Evolutionary conservation across 345 rosid genomes (phyloP).

Genomic region (Euclidium syriacum): DNA sequence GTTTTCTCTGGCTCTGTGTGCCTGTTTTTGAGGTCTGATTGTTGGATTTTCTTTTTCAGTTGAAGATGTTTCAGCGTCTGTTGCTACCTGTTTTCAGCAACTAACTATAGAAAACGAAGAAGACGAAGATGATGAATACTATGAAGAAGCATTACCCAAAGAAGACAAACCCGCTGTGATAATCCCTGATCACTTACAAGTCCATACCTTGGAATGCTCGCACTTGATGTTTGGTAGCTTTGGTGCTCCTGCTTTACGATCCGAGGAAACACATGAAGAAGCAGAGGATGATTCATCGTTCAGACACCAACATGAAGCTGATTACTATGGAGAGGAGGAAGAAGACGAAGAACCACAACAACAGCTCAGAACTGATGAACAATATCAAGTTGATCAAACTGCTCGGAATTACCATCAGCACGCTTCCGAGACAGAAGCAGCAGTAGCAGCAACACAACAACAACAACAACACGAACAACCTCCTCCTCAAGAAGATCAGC

Average conservation of each 20-base stretch:
- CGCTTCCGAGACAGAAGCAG: slow-evolving; percentile 54
- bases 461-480: slow-evolving; percentile 48
- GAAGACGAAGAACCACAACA: too few relatives aligned
- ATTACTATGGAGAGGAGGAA: slow-evolving; percentile 59
- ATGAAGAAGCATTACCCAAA: slow-evolving; percentile 35
- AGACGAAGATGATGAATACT: too few relatives aligned
- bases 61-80: slow-evolving; percentile 49
- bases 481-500: slow-evolving; percentile 57
- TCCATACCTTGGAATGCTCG: slow-evolving; percentile 63
- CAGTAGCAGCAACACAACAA: too few relatives aligned
- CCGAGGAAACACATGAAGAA: slow-evolving; percentile 53
- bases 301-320: slow-evolving; percentile 44
- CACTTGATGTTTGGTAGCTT: slow-evolving; percentile 94
- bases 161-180: slow-evolving; percentile 65
- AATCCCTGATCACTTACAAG: slow-evolving; percentile 86
- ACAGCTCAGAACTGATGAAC: slow-evolving; percentile 55
- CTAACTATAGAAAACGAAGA: slow-evolving; percentile 52
- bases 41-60: slow-evolving; percentile 38
- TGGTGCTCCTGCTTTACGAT: too few relatives aligned
- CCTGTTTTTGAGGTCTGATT: background rate
- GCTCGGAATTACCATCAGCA: slow-evolving; percentile 47
- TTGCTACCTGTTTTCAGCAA: slow-evolving; percentile 48
- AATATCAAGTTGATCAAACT: slow-evolving; percentile 37
- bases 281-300: slow-evolving; percentile 33
- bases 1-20: background rate